Conservation (phyloP, 441 rosid genomes). For the Euphorbia schlechtendalii region DNA sequence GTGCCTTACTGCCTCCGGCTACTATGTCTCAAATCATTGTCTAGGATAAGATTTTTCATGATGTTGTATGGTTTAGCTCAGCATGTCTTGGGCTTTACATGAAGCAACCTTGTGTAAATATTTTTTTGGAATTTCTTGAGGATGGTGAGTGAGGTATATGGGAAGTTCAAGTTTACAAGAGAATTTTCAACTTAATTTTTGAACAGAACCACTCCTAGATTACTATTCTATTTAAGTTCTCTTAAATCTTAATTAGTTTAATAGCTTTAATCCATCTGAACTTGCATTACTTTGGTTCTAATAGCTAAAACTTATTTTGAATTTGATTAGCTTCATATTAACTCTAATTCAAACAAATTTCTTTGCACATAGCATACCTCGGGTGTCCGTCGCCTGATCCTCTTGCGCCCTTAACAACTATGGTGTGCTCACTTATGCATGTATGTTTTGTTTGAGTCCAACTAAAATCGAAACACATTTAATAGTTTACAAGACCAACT, state of each 20-base stretch:
- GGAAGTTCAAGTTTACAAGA: slow-evolving; percentile 1
- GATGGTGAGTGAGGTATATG: neutral
- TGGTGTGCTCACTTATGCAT: neutral
- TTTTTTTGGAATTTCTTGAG: neutral
- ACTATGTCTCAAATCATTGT: slow-evolving; percentile 96
- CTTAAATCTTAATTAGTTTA: too few species aligned
- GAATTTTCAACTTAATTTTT: slow-evolving; percentile 44
- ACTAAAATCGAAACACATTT: neutral
- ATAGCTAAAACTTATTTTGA: too few species aligned
- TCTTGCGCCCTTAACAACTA: too few species aligned
- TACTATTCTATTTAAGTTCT: slow-evolving; percentile 20
- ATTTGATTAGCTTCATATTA: too few species aligned
- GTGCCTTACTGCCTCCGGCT: too few species aligned
- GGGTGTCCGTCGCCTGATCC: too few species aligned
- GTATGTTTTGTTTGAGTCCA: neutral
- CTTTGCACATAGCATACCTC: too few species aligned
- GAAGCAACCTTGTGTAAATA: too few species aligned
- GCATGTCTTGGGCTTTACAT: neutral
- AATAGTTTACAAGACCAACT: neutral
- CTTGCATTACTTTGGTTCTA: too few species aligned
- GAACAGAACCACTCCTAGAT: slow-evolving; percentile 76
- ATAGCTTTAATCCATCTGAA: too few species aligned
- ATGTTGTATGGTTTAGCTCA: slow-evolving; percentile 11
- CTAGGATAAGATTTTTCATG: slow-evolving; percentile 31
- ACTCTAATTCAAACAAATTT: too few species aligned